Percentiles rank a stretch among this genome's conserved stretches.
phyloP scores from a whole-genome alignment of 441 rosid genomes.

The Adansonia gregorii region DNA sequence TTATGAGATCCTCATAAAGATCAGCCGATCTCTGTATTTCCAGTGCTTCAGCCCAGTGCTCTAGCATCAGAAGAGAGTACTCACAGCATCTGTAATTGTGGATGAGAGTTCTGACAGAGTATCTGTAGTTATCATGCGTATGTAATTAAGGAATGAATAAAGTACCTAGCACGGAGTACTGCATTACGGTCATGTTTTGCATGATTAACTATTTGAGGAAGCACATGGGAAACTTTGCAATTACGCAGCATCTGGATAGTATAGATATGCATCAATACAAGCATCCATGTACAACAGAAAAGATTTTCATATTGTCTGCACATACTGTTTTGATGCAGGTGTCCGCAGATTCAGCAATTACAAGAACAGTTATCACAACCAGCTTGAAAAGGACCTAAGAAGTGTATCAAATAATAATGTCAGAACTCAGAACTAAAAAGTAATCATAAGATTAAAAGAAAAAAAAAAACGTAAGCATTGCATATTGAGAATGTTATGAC shows the following conservation, averaged over 20 bases:
- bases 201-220: constrained; percentile 84
- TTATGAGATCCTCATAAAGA: constrained; percentile 83
- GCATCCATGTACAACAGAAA: constrained; percentile 21
- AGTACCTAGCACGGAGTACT: constrained; percentile 88
- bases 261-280: background rate
- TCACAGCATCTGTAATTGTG: constrained; percentile 79
- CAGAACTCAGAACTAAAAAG: background rate
- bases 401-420: background rate
- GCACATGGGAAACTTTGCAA: constrained; percentile 86
- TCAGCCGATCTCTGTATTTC: constrained; percentile 90
- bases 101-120: constrained; percentile 26
- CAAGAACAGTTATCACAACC: constrained; percentile 97
- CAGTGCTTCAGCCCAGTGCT: constrained; percentile 92
- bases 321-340: constrained; percentile 93
- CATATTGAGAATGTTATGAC: constrained; percentile 16
- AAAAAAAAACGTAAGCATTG: background rate
- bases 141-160: constrained; percentile 22
- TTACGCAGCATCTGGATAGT: constrained; percentile 77
- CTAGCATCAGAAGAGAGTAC: constrained; percentile 82
- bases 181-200: constrained; percentile 93
- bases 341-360: constrained; percentile 96
- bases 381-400: constrained; percentile 97
- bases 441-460: background rate
- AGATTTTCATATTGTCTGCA: constrained; percentile 23
- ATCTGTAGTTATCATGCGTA: constrained; percentile 19